These are phyloP conservation scores for Babesia caballi DNA, from an alignment of 169 alveolate genomes.

Conservation along the genomic window DNA sequence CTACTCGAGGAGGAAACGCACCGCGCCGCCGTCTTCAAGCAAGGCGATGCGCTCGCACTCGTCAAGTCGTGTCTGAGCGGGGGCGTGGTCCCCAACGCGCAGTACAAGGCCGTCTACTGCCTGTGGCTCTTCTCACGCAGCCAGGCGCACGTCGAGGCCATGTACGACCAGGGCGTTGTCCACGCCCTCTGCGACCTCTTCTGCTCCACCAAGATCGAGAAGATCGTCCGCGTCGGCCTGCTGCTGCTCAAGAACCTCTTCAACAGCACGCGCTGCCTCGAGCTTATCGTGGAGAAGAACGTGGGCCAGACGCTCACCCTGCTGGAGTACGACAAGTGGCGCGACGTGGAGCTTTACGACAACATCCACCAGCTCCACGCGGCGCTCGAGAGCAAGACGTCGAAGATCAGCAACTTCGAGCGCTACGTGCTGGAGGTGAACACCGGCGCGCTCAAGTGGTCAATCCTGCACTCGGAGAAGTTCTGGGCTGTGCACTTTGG, in stretches of 20 bases:
- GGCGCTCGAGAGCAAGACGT: slow-evolving; percentile 72
- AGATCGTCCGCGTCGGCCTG: slow-evolving; percentile 67
- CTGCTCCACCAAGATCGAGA: slow-evolving; percentile 71
- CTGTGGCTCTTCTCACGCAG: slow-evolving; percentile 71
- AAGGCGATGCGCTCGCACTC: slow-evolving; percentile 47
- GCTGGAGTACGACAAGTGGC: slow-evolving; percentile 82
- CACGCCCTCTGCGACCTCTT: slow-evolving; percentile 63
- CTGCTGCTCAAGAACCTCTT: slow-evolving; percentile 66
- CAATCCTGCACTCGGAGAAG: slow-evolving; percentile 80
- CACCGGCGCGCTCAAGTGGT: slow-evolving; percentile 78
- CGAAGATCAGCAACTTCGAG: slow-evolving; percentile 76
- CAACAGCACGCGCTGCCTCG: slow-evolving; percentile 67
- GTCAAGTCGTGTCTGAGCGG: slow-evolving; percentile 54
- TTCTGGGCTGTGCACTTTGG: slow-evolving; percentile 79
- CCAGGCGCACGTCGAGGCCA: slow-evolving; percentile 53
- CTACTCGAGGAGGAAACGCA: slow-evolving; percentile 27
- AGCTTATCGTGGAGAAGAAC: slow-evolving; percentile 76
- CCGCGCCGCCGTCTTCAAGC: slow-evolving; percentile 51
- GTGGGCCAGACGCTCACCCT: slow-evolving; percentile 75
- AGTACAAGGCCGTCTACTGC: slow-evolving; percentile 73
- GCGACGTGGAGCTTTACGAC: slow-evolving; percentile 80
- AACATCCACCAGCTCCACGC: slow-evolving; percentile 75
- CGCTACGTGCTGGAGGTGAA: slow-evolving; percentile 77
- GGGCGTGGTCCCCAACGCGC: slow-evolving; percentile 62
- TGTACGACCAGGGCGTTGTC: slow-evolving; percentile 62